Conservation (phyloP, 345 rosid genomes). For the Chamaenerion angustifolium region DNA sequence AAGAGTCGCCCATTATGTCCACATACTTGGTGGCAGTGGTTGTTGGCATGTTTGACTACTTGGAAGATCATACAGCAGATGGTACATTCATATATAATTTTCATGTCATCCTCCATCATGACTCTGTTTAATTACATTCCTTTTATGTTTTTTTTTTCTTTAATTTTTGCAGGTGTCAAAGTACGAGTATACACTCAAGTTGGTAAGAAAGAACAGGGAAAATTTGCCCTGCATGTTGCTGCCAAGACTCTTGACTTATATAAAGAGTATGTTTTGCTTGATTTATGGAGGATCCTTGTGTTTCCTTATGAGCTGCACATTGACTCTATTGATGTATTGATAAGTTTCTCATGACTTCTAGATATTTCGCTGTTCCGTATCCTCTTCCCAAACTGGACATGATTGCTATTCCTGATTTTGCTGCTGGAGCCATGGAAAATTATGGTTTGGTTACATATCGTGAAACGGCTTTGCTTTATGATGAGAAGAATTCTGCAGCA, state of each 20-base stretch:
- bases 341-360: constrained; percentile 15
- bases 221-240: constrained; percentile 87
- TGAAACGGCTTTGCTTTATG: constrained; percentile 84
- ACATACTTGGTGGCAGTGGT: constrained; percentile 91
- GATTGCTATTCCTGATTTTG: constrained; percentile 96
- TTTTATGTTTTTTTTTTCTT: constrained; percentile 3
- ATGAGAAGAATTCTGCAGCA: constrained; percentile 93
- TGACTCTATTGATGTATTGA: neutral
- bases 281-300: neutral
- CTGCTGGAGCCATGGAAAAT: constrained; percentile 99
- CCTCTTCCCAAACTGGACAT: constrained; percentile 90
- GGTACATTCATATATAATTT: constrained; percentile 24
- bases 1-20: constrained; percentile 91
- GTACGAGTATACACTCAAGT: constrained; percentile 88
- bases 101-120: neutral
- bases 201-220: constrained; percentile 80
- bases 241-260: constrained; percentile 73
- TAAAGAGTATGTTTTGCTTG: constrained; percentile 47
- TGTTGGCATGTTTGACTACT: constrained; percentile 76
- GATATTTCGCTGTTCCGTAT: constrained; percentile 85
- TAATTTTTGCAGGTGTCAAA: constrained; percentile 42
- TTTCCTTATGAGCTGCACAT: constrained; percentile 7
- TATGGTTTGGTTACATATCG: constrained; percentile 94
- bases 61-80: constrained; percentile 82
- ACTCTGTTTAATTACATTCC: neutral